Percentiles rank a stretch among this genome's conserved stretches.
phyloP scores from a whole-genome alignment of 2,329 filamentous ascomycete genomes.

The Huntiella decipiens region DNA sequence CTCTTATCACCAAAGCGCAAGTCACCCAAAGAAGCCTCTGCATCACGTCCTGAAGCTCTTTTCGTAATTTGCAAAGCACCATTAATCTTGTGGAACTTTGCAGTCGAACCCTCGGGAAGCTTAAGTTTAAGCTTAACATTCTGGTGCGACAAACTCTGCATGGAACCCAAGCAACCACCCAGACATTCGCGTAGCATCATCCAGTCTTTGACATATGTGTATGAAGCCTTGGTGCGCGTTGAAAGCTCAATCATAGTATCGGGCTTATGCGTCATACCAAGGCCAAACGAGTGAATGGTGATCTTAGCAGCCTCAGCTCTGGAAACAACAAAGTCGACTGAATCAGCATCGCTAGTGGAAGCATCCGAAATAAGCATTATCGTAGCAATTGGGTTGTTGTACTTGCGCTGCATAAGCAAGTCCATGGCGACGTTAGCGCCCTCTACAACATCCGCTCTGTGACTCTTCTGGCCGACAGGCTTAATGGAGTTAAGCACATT shows the following conservation, averaged over 20 bases:
- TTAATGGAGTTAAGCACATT: slow-evolving; percentile 74
- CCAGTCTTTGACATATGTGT: slow-evolving; percentile 98
- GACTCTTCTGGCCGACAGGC: slow-evolving; percentile 88
- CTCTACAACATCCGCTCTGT: slow-evolving; percentile 90
- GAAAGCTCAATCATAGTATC: slow-evolving; percentile 98
- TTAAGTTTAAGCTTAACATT: slow-evolving; percentile 92
- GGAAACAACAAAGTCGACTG: slow-evolving; percentile 93
- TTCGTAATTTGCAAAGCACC: slow-evolving; percentile 93
- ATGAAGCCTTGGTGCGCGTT: slow-evolving; percentile 85
- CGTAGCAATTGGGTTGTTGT: slow-evolving; percentile 83
- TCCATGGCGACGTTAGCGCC: slow-evolving; percentile 98
- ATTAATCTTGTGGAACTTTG: slow-evolving; percentile 97
- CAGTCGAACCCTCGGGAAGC: slow-evolving; percentile 85
- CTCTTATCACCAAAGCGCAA: slow-evolving; percentile 85
- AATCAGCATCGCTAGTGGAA: slow-evolving; percentile 81
- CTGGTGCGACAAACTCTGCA: slow-evolving; percentile 93
- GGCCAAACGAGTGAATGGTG: slow-evolving; percentile 85
- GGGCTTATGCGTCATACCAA: slow-evolving; percentile 92
- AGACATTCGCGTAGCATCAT: slow-evolving; percentile 98
- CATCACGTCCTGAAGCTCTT: slow-evolving; percentile 81
- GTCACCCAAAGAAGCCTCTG: slow-evolving; percentile 80
- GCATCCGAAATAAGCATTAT: slow-evolving; percentile 97
- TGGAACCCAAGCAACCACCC: slow-evolving; percentile 74
- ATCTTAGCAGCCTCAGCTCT: slow-evolving; percentile 95
- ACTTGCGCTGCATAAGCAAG: slow-evolving; percentile 90